phyloP scores from a whole-genome alignment of 1,139 yeast genomes.

The Nakaseomyces nivariensis region DNA sequence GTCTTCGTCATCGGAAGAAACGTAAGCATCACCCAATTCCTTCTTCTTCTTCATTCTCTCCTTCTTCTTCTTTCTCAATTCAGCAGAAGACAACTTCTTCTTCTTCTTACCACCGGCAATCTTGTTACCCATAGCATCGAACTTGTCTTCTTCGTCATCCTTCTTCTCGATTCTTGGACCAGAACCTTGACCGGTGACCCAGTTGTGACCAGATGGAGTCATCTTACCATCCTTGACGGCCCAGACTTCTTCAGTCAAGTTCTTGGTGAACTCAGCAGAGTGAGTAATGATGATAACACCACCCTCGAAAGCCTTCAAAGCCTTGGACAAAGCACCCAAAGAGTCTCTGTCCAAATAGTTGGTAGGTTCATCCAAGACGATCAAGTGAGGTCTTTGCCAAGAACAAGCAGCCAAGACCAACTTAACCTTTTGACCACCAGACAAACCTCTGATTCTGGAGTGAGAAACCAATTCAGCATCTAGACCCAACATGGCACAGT shows the following conservation, averaged over 20 bases:
- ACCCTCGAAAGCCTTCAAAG: conserved; percentile 97
- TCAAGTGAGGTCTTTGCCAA: conserved; percentile 99
- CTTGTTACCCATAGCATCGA: conserved; percentile 99
- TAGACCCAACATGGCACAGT: conserved; percentile 97
- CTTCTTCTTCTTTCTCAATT: conserved; percentile 99
- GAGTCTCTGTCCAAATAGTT: conserved; percentile 99
- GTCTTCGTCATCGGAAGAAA: conserved; percentile 75
- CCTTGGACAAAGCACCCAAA: conserved; percentile 98
- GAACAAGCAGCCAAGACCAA: conserved; percentile 99
- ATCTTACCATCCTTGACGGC: conserved; percentile 94
- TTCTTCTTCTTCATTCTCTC: conserved; percentile 99
- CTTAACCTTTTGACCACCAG: conserved; percentile 99
- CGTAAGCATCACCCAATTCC: conserved; percentile 98
- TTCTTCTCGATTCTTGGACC: conserved; percentile 99
- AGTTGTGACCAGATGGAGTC: conserved; percentile 99
- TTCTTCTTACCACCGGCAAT: conserved; percentile 92
- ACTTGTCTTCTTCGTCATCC: conserved; percentile 93
- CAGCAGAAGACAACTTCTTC: conserved; percentile 96
- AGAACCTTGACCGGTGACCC: conserved; percentile 99
- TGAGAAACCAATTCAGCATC: conserved; percentile 98
- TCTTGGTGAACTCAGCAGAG: conserved; percentile 99
- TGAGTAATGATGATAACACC: conserved; percentile 99
- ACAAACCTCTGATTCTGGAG: conserved; percentile 99
- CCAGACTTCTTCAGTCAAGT: conserved; percentile 99
- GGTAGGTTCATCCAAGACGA: conserved; percentile 98